Conservation (phyloP, 2,329 filamentous ascomycete genomes). For the Botrytis hyacinthi region DNA sequence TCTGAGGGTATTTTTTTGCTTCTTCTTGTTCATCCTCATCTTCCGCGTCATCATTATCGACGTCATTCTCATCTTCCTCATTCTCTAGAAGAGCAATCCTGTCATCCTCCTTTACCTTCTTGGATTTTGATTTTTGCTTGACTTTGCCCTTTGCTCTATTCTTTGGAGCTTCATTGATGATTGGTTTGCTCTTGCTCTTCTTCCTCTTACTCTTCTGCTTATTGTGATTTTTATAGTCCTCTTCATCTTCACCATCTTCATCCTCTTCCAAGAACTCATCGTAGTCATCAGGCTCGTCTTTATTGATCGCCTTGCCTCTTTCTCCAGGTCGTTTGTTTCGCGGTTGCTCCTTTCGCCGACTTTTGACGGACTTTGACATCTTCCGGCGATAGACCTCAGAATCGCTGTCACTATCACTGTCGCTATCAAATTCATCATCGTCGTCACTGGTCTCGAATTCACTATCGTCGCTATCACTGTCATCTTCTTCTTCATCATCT, state of each 20-base stretch:
- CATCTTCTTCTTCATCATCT: neutral
- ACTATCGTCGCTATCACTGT: slow-evolving; percentile 5
- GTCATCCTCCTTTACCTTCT: slow-evolving; percentile 3
- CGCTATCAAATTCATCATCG: neutral
- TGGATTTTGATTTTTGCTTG: neutral
- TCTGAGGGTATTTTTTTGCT: neutral
- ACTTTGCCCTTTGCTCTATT: neutral
- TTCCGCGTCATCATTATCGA: neutral
- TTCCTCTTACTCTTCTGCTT: neutral
- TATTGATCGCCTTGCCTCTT: neutral
- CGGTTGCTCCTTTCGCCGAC: neutral
- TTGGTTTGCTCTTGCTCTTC: neutral
- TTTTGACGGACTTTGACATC: neutral
- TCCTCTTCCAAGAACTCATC: neutral
- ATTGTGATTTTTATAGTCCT: neutral
- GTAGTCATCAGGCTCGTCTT: neutral
- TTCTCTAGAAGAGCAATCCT: slow-evolving; percentile 4
- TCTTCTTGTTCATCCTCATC: neutral
- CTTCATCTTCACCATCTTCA: neutral
- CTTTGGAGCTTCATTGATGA: neutral
- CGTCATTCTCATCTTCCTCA: neutral
- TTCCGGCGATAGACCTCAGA: neutral
- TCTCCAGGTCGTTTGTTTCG: neutral
- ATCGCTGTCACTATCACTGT: neutral
- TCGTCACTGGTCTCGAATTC: neutral